These are phyloP conservation scores for Pleurostoma richardsiae DNA, from an alignment of 2,329 filamentous ascomycete genomes.

Conservation along the genomic window DNA sequence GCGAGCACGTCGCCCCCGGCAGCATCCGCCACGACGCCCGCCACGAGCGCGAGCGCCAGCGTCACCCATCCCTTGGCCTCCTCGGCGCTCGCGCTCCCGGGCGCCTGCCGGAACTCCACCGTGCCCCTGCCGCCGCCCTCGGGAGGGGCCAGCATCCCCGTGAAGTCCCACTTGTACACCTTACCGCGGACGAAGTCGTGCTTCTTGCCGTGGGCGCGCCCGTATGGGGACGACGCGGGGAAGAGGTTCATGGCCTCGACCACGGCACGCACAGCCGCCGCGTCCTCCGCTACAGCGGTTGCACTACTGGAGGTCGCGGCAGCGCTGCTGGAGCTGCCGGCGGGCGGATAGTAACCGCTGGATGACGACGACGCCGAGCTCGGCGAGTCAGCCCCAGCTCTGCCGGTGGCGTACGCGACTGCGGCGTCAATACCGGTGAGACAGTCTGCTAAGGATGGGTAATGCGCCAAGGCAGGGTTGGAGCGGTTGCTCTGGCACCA, in stretches of 20 bases:
- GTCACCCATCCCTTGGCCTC: conserved; percentile 24
- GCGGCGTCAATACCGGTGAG: conserved; percentile 17
- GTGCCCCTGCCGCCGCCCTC: conserved; percentile 16
- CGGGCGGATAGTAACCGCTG: not conserved
- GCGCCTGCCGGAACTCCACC: conserved; percentile 30
- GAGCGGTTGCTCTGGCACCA: conserved; percentile 29
- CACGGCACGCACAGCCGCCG: conserved; percentile 7
- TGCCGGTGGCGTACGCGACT: not conserved
- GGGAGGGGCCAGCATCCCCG: conserved; percentile 15
- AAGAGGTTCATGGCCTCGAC: conserved; percentile 26
- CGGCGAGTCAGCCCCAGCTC: too few species aligned
- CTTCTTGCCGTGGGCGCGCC: conserved; percentile 20
- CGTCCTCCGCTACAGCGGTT: not conserved
- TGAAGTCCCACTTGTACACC: conserved; percentile 34
- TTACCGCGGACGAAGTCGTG: conserved; percentile 30
- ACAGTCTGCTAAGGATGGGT: conserved; percentile 13
- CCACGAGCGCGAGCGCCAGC: conserved; percentile 26
- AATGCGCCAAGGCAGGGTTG: conserved; percentile 15
- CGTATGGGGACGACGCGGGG: conserved; percentile 21
- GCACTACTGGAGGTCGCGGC: too few species aligned
- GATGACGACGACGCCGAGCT: conserved; percentile 2
- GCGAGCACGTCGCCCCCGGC: conserved; percentile 1
- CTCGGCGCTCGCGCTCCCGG: conserved; percentile 20
- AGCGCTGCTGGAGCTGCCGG: not conserved
- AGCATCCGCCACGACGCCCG: conserved; percentile 16